Base-by-base conservation (phyloP, 2,329 filamentous ascomycete species). In the Amphichorda felina region DNA sequence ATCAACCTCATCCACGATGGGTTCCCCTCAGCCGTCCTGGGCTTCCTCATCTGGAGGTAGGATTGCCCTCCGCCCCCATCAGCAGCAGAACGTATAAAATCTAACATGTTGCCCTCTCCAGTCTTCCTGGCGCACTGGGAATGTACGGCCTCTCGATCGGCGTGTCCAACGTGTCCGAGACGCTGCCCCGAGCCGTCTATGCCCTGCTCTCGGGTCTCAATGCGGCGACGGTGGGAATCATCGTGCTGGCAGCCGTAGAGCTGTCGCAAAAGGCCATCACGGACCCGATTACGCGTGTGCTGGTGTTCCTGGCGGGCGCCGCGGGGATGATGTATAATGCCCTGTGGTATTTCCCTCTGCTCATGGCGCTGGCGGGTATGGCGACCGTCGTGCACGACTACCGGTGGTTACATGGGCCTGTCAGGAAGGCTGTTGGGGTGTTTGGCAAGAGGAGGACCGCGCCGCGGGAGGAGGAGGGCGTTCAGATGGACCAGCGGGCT, bases 171-270 rank as follows among this genome's bases (percentile, higher is more conserved):
- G 72, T 86, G 18, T 59, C 60, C 3, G 64, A 73, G 2, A 61
- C 61, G 0, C 63, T 86, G 0, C 81, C 80, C 0, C 49, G 56
- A 0, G 64, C 72, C 0, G 79, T 74, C 0, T 86, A 84, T 45
- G 79, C 79, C 0, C 60, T 86, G 0, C 61, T 87, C 0, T 82
- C 76, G 0, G 82, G 82, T 0, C 62, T 87, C 5, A 86, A 86
- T 46, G 71, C 79, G 0, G 72, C 79, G 0, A 82, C 78, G 0
- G 81, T 86, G 0, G 82, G 82, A 0, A 72, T 86, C 19, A 75
- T 86, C 37, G 75, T 79, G 0, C 57, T 85, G 0, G 79, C 82
- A 1, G 81, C 78, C 1, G 74, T 83, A 0, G 60, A 82, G 48
- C 62, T 86, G 0, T 70, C 79, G 0, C 61, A 75, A 11, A 83